A percentile compares a stretch with the other conserved stretches of the same genome.
Evolutionary conservation across 148 eudicot species (phyloP).

Genomic region (Cornus suecica): DNA sequence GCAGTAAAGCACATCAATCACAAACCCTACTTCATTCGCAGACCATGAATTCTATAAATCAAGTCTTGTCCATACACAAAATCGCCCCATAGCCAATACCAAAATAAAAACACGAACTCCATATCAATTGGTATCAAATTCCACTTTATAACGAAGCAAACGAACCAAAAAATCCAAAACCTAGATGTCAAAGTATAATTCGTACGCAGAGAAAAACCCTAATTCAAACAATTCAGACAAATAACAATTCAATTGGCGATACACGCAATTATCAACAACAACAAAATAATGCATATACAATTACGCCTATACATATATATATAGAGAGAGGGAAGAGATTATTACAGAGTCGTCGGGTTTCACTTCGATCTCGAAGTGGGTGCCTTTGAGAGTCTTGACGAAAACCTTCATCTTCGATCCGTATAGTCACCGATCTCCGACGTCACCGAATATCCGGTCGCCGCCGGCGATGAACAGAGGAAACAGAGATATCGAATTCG

Average conservation of each 20-base stretch:
- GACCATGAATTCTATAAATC: not conserved
- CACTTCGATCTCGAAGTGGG: conserved; percentile 74
- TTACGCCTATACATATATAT: not conserved
- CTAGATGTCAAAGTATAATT: not conserved
- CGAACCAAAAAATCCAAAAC: not conserved
- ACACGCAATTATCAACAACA: no score
- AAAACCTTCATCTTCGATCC: conserved; percentile 57
- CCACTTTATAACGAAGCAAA: not conserved
- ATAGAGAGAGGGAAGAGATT: conserved; percentile 6
- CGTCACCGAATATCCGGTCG: not conserved
- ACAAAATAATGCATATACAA: not conserved
- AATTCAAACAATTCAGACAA: conserved; percentile 4
- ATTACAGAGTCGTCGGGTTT: conserved; percentile 62
- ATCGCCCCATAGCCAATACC: not conserved
- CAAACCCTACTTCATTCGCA: not conserved
- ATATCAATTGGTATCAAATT: no score
- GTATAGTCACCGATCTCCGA: conserved; percentile 22
- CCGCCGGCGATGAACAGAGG: conserved; percentile 11
- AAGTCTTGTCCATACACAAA: not conserved
- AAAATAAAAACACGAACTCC: not conserved
- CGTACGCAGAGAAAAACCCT: not conserved
- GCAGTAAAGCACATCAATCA: not conserved
- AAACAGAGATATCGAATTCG: not conserved
- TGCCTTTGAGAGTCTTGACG: conserved; percentile 73
- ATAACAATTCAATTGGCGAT: not conserved